These are phyloP conservation scores for Thermochaetoides thermophila DNA, from an alignment of 495 filamentous ascomycete species.

Conservation along the genomic window DNA sequence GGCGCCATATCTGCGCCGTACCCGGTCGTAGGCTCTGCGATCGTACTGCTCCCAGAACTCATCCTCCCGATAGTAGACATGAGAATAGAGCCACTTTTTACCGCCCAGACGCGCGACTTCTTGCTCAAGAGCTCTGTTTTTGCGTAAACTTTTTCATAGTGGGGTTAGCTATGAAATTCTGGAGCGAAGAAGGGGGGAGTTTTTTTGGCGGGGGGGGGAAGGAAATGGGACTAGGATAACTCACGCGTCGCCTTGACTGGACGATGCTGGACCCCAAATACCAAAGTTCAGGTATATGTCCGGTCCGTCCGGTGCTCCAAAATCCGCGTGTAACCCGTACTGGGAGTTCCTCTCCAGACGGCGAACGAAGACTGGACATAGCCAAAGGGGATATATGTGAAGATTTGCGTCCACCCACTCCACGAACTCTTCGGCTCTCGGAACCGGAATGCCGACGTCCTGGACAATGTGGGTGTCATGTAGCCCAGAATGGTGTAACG, in stretches of 20 bases:
- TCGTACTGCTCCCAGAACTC: conserved; percentile 41
- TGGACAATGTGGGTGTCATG: conserved; percentile 35
- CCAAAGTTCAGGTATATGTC: conserved; percentile 32
- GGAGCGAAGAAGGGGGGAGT: too few relatives aligned
- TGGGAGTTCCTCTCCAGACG: conserved; percentile 8
- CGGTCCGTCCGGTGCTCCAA: conserved; percentile 13
- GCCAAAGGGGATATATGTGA: conserved; percentile 39
- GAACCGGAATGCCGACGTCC: conserved; percentile 36
- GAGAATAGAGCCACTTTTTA: conserved; percentile 37
- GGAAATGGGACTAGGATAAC: too few relatives aligned
- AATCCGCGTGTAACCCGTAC: conserved; percentile 24
- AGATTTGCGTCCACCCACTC: conserved; percentile 25
- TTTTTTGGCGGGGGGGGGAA: too few relatives aligned
- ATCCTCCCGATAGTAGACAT: conserved; percentile 38
- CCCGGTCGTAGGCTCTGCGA: conserved; percentile 29
- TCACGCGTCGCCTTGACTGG: conserved; percentile 16
- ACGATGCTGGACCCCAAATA: conserved; percentile 28
- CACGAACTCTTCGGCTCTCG: conserved; percentile 25
- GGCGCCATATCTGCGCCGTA: conserved; percentile 33
- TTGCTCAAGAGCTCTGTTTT: conserved; percentile 45
- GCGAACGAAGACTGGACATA: conserved; percentile 34
- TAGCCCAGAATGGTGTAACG: conserved; percentile 35
- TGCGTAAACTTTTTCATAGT: too few relatives aligned
- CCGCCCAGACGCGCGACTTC: conserved; percentile 45
- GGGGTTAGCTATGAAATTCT: too few relatives aligned